Percentiles rank a stretch among this genome's conserved stretches.
Evolutionary conservation across 164 flowering plant species (phyloP).

Genomic region (Chimonanthus salicifolius): DNA sequence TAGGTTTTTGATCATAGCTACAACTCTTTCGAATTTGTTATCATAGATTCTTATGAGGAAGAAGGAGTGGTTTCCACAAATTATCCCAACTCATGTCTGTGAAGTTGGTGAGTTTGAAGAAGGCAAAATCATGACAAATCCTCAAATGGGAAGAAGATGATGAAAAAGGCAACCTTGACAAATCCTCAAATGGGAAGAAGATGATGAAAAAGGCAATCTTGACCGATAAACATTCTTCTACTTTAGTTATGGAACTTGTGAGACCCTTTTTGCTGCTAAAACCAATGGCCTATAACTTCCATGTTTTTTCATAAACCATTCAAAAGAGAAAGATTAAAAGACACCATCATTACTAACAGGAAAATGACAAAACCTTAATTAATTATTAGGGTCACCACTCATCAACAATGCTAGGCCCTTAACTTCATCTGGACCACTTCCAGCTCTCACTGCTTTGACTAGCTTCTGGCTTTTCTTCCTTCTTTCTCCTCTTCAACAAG

Average conservation of each 20-base stretch:
- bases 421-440: background rate
- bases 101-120: background rate
- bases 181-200: background rate
- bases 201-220: background rate
- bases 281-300: background rate
- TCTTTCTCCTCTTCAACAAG: background rate
- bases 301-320: background rate
- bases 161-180: background rate
- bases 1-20: fast-evolving
- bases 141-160: background rate
- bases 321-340: background rate
- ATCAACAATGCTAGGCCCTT: slow-evolving; percentile 2
- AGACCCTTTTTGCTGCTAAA: background rate
- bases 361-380: slow-evolving; percentile 1
- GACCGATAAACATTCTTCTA: background rate
- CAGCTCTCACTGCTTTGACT: background rate
- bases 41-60: background rate
- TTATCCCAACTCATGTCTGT: background rate
- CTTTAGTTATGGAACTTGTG: background rate
- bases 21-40: no score
- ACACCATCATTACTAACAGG: slow-evolving; percentile 1
- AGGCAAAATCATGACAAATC: background rate
- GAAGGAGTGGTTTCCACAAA: background rate
- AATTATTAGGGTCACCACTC: background rate
- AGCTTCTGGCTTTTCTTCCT: background rate